Percentiles rank a stretch among this genome's conserved stretches.
These are phyloP conservation scores for Linderniella brevidens DNA, from an alignment of 257 asterid genomes.

Conservation along the genomic window DNA sequence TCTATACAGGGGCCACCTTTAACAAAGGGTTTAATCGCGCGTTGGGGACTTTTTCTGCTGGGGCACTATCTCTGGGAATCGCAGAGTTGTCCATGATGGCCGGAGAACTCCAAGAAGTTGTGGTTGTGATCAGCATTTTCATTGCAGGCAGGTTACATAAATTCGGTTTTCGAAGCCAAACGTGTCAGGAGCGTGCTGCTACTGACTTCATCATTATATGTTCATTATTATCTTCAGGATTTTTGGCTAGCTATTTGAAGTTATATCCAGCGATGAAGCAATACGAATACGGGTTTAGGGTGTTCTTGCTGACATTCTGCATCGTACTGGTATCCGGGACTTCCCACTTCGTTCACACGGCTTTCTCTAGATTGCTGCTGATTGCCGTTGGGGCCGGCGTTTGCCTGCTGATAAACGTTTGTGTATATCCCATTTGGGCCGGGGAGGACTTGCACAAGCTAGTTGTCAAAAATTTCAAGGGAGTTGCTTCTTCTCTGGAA, in stretches of 20 bases:
- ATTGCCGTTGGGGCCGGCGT: constrained; percentile 1
- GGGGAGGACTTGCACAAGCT: constrained; percentile 6
- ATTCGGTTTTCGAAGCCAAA: neutral
- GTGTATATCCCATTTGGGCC: constrained; percentile 3
- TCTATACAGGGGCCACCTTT: constrained; percentile 2
- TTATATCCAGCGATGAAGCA: neutral
- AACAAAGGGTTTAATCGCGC: constrained; percentile 6
- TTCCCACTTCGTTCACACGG: neutral
- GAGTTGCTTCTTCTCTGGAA: constrained; percentile 2
- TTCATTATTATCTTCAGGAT: neutral
- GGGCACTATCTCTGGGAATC: neutral
- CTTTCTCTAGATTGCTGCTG: neutral
- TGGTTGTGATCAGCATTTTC: constrained; percentile 3
- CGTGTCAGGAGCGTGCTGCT: too few species aligned
- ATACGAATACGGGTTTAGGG: constrained; percentile 3
- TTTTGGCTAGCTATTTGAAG: constrained; percentile 2
- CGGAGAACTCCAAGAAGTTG: constrained; percentile 2
- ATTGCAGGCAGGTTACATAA: too few species aligned
- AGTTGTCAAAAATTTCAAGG: neutral
- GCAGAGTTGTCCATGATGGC: neutral
- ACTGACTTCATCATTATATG: too few species aligned
- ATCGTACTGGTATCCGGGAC: constrained; percentile 2
- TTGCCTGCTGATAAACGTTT: neutral
- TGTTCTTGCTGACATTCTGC: constrained; percentile 6
- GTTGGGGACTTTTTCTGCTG: constrained; percentile 1